phyloP scores from a whole-genome alignment of 2,329 filamentous ascomycete species.

The Fusarium nodosum region DNA sequence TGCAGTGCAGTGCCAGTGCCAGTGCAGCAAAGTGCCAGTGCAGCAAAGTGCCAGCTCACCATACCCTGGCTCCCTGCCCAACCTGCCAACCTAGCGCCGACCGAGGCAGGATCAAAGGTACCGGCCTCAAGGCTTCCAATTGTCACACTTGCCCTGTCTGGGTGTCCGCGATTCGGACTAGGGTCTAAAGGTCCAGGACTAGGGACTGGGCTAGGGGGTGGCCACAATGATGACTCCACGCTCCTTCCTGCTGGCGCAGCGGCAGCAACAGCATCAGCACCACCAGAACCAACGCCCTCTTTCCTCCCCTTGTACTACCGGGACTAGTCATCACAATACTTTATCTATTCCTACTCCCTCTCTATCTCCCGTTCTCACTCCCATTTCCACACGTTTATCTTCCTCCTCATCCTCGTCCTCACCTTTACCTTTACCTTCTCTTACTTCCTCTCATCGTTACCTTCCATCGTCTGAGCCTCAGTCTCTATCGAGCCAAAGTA shows the following conservation, averaged over 20 bases:
- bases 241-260: constrained; percentile 49
- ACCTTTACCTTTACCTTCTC: constrained; percentile 29
- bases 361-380: constrained; percentile 39
- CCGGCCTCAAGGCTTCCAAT: constrained; percentile 37
- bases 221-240: constrained; percentile 51
- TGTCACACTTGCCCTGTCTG: constrained; percentile 42
- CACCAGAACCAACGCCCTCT: constrained; percentile 33
- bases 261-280: constrained; percentile 33
- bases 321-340: constrained; percentile 42
- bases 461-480: constrained; percentile 11
- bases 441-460: constrained; percentile 31
- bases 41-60: constrained; percentile 42
- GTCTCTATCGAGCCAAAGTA: constrained; percentile 14
- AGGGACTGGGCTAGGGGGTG: constrained; percentile 35
- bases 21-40: constrained; percentile 25
- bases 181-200: not conserved
- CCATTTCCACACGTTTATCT: constrained; percentile 29
- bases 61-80: constrained; percentile 14
- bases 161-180: constrained; percentile 36
- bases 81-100: constrained; percentile 8
- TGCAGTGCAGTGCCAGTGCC: constrained; percentile 1
- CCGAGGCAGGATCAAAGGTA: constrained; percentile 33
- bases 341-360: constrained; percentile 44
- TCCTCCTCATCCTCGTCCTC: constrained; percentile 30
- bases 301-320: constrained; percentile 37